Conservation (phyloP, 1,284 basidiomycete species). For the Cronartium quercuum region DNA sequence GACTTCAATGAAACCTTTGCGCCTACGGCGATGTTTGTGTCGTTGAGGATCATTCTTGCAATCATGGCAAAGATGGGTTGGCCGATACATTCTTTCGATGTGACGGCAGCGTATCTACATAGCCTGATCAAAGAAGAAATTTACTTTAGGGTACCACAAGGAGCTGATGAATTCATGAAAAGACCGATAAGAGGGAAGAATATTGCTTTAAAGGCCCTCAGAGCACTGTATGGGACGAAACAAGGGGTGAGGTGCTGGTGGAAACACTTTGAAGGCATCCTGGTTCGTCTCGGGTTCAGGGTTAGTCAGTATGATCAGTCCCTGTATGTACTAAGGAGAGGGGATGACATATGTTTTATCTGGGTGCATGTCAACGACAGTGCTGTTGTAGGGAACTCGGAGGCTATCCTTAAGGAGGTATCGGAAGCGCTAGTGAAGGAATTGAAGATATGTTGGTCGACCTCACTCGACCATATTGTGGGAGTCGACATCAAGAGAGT, state of each 20-base stretch:
- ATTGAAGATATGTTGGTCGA: background rate
- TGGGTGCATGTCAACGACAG: slow-evolving; percentile 25
- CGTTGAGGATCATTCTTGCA: slow-evolving; percentile 1
- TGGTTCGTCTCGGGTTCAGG: background rate
- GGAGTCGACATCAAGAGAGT: background rate
- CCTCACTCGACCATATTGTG: background rate
- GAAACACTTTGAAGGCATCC: background rate
- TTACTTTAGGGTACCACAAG: slow-evolving; percentile 1
- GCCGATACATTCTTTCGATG: slow-evolving; percentile 17
- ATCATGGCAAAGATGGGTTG: background rate
- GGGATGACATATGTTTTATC: background rate
- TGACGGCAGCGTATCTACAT: slow-evolving; percentile 18
- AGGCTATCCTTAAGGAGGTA: background rate
- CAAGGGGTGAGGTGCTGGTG: background rate
- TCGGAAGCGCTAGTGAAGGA: background rate
- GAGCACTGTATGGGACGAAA: background rate
- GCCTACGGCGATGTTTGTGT: slow-evolving; percentile 14
- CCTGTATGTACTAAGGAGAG: background rate
- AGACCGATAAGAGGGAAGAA: background rate
- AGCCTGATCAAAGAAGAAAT: slow-evolving; percentile 8
- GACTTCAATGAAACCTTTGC: slow-evolving; percentile 12
- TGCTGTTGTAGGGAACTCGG: background rate
- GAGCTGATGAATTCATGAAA: background rate
- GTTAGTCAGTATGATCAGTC: background rate
- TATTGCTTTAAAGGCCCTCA: background rate